Evolutionary conservation across 257 asterid genomes (phyloP), one percentile per base, ranked within the genome.

Genomic region (Gynochthodes officinalis): DNA sequence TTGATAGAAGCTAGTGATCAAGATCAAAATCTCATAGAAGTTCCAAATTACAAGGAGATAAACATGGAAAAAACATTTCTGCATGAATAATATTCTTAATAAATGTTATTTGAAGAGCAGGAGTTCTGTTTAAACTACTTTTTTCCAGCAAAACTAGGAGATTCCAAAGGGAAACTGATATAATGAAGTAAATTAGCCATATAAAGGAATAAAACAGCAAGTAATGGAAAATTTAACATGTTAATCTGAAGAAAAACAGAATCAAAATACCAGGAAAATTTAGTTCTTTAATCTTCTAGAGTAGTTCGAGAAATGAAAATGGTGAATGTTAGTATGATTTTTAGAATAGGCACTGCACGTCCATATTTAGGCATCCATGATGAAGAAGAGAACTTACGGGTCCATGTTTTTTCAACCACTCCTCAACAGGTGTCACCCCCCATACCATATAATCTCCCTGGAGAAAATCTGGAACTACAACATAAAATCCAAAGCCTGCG

Each of bases 391-490:
- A 71, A 73, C 92, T 83, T 43, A 90, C 96, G 8, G 93, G 84
- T 64, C 86, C 91, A 42, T 90, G 96, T 27, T 64, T 67, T 74
- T 82, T 81, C 62, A 88, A 8, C 96, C 96, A 90, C 37, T 27
- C 78, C 6, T 70, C 27, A 8, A 86, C 0, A n/a, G 84, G 64
- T 42, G 39, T 70, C 53, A 54, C 67, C 14, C 71, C 90, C 10
- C 84, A 64, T 14, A 23, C 72, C 69, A 6, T 75, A 0, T 88
- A 90, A 83, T 90, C 92, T 28, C 93, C 92, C 9, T 43, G 43
- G 60, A 85, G 74, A 65, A 88, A 86, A 79, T 89, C 96, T 4
- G 95, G 95, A 25, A 82, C 91, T 39, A 86, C 86, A 35, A 83
- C 80, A 61, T 71, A 85, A 76, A 85, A 85, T 61, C 93, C 97